A percentile compares a stretch with the other conserved stretches of the same genome.
Evolutionary conservation across 768 basidiomycete genomes (phyloP).

Genomic region (Lyophyllum shimeji): DNA sequence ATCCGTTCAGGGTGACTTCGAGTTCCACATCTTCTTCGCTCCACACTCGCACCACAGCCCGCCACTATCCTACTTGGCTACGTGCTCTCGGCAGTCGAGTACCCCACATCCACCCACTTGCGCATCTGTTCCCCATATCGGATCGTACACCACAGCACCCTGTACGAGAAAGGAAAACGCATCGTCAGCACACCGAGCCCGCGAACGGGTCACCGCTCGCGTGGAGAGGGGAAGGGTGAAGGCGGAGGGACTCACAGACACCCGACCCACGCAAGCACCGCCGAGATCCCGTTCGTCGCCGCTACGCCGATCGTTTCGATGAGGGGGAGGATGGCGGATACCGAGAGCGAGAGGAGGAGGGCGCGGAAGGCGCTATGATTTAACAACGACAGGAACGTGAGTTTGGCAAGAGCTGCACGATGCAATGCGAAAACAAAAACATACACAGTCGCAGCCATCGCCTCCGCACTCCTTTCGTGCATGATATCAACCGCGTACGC

Average conservation of each 20-base stretch:
- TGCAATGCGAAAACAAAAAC: slow-evolving; percentile 22
- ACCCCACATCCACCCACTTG: slow-evolving; percentile 56
- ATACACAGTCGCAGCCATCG: slow-evolving; percentile 55
- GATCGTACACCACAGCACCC: slow-evolving; percentile 53
- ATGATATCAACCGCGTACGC: slow-evolving; percentile 63
- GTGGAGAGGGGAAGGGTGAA: background rate
- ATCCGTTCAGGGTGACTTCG: no score
- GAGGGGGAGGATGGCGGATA: slow-evolving; percentile 50
- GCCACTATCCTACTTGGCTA: slow-evolving; percentile 13
- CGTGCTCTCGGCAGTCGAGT: slow-evolving; percentile 41
- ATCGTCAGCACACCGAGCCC: no score
- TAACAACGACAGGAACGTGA: no score
- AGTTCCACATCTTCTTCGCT: no score
- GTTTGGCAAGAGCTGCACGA: no score
- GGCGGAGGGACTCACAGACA: slow-evolving; percentile 43
- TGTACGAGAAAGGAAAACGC: no score
- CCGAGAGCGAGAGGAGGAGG: slow-evolving; percentile 39
- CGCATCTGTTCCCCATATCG: slow-evolving; percentile 59
- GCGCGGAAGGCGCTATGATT: slow-evolving; percentile 45
- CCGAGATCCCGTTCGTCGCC: slow-evolving; percentile 45
- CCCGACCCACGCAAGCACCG: slow-evolving; percentile 47
- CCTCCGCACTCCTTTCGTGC: slow-evolving; percentile 61
- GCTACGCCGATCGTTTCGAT: slow-evolving; percentile 54
- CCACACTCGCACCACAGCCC: no score
- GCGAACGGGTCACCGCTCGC: no score